These are phyloP conservation scores for Chloromonas sp. DNA, from an alignment of 163 green algal species.

Conservation along the genomic window DNA sequence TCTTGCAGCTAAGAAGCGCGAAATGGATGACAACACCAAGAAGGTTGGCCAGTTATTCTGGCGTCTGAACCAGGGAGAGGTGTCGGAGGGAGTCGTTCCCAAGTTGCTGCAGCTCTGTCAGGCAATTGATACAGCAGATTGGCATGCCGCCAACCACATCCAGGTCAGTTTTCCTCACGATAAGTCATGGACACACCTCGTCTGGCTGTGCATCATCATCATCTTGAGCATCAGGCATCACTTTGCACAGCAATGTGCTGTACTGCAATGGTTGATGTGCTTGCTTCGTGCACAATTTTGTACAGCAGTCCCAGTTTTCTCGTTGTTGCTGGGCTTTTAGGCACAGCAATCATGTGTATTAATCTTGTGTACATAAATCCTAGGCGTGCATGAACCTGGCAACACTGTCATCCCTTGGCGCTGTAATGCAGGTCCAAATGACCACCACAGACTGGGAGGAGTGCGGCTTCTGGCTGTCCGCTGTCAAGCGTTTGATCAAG, in stretches of 20 bases:
- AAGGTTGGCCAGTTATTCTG: conserved; percentile 87
- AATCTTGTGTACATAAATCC: too few species aligned
- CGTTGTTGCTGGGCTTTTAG: too few species aligned
- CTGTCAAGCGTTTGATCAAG: conserved; percentile 94
- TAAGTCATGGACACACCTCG: not conserved
- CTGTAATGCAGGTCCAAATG: conserved; percentile 58
- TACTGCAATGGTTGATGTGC: too few species aligned
- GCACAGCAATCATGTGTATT: too few species aligned
- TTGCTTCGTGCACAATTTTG: too few species aligned
- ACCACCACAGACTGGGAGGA: conserved; percentile 95
- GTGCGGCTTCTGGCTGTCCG: conserved; percentile 82
- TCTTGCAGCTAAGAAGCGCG: conserved; percentile 69
- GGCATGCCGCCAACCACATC: conserved; percentile 64
- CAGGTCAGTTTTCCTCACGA: conserved; percentile 35
- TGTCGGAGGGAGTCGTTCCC: conserved; percentile 41
- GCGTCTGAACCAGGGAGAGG: conserved; percentile 76
- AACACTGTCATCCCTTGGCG: not conserved
- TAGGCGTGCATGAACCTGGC: too few species aligned
- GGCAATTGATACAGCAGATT: conserved; percentile 81
- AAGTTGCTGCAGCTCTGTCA: conserved; percentile 79
- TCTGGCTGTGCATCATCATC: too few species aligned
- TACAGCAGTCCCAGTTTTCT: too few species aligned
- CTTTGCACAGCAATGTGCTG: too few species aligned
- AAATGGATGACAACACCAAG: conserved; percentile 91
- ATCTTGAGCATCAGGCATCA: too few species aligned